Evolutionary conservation across 257 asterid species (phyloP).

Genomic region (Craterostigma plantagineum): DNA sequence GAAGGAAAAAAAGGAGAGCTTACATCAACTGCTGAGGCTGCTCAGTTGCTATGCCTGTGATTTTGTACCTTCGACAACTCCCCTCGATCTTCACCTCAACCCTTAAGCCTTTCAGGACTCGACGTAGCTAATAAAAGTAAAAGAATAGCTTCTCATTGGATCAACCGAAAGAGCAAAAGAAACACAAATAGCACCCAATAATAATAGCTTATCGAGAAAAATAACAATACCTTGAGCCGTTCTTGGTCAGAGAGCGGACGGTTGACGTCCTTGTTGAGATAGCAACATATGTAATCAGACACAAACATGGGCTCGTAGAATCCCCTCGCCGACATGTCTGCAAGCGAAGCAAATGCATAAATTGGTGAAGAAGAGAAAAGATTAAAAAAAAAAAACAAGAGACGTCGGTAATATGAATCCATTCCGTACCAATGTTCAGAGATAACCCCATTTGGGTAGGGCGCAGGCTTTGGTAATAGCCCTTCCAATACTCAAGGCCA

Average conservation of each 20-base stretch:
- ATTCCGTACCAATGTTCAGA: conserved; percentile 53
- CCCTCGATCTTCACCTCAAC: conserved; percentile 24
- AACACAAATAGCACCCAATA: no score
- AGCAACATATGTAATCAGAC: conserved; percentile 16
- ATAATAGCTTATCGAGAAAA: no score
- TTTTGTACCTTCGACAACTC: conserved; percentile 21
- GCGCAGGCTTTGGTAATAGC: conserved; percentile 70
- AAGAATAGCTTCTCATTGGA: neutral
- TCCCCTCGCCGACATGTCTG: conserved; percentile 73
- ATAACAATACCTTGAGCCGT: conserved; percentile 36
- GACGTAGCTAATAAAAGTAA: conserved; percentile 25
- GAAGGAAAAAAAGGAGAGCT: conserved; percentile 12
- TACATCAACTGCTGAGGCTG: conserved; percentile 24
- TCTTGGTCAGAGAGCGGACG: conserved; percentile 43
- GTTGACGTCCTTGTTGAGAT: conserved; percentile 16
- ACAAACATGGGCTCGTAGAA: conserved; percentile 46
- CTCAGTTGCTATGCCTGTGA: conserved; percentile 24
- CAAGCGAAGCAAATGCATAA: conserved; percentile 2
- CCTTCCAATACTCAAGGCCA: conserved; percentile 61
- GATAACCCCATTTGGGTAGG: conserved; percentile 93
- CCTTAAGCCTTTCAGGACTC: conserved; percentile 27
- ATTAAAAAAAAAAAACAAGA: neutral
- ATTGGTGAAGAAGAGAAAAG: conserved; percentile 1
- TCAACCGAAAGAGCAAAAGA: neutral
- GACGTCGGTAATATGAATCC: neutral